phyloP scores from a whole-genome alignment of 2,329 filamentous ascomycete species.

The Aspergillus sp. region DNA sequence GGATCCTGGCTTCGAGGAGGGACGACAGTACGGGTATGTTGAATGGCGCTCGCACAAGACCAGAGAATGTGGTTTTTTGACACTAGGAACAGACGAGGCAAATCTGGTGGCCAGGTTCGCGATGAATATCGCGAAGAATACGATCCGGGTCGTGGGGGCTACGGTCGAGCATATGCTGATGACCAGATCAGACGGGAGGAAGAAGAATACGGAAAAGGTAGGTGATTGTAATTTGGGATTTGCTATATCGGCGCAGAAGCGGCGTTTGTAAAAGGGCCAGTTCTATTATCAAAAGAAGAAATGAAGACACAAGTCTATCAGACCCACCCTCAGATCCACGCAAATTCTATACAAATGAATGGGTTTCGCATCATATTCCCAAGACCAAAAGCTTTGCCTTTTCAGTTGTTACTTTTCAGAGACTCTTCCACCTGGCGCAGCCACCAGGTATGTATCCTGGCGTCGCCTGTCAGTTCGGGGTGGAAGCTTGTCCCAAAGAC shows the following conservation, averaged over 20 bases:
- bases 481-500: conserved; percentile 94
- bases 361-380: neutral
- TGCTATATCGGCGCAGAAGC: conserved; percentile 16
- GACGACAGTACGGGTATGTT: conserved; percentile 75
- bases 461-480: conserved; percentile 81
- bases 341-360: conserved; percentile 3
- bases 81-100: conserved; percentile 54
- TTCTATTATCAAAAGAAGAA: conserved; percentile 20
- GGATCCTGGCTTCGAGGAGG: conserved; percentile 92
- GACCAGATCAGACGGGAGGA: conserved; percentile 51
- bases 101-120: conserved; percentile 90
- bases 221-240: conserved; percentile 29
- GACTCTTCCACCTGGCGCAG: conserved; percentile 57
- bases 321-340: conserved; percentile 20
- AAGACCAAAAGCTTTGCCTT: conserved; percentile 2
- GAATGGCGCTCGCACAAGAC: conserved; percentile 1
- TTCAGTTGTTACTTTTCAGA: conserved; percentile 21
- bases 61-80: conserved; percentile 9
- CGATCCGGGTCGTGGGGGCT: conserved; percentile 85
- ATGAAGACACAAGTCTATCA: conserved; percentile 8
- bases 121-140: conserved; percentile 98
- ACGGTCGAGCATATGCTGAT: conserved; percentile 67
- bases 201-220: conserved; percentile 52
- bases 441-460: conserved; percentile 92
- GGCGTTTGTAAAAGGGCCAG: conserved; percentile 28